phyloP scores from a whole-genome alignment of 345 rosid species.

The Firmiana major region DNA sequence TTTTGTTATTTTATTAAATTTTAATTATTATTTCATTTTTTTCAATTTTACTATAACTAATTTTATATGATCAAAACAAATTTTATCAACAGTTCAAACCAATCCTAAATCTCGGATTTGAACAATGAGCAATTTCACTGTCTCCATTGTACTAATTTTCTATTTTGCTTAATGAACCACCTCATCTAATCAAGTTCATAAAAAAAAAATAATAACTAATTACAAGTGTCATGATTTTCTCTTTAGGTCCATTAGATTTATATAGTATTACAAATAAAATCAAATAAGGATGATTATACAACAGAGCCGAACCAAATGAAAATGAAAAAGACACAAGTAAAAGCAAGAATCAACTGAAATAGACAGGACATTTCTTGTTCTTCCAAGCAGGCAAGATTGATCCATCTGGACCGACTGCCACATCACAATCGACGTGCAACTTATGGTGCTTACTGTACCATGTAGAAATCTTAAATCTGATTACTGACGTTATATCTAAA shows the following conservation, averaged over 20 bases:
- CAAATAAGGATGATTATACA: not conserved
- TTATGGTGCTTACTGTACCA: slow-evolving; percentile 62
- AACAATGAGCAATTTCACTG: no score
- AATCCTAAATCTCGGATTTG: no score
- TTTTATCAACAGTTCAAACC: no score
- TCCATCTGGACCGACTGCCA: slow-evolving; percentile 67
- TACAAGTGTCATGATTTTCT: not conserved
- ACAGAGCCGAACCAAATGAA: not conserved
- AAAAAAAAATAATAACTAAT: no score
- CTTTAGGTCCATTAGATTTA: no score
- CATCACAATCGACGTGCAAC: slow-evolving; percentile 60
- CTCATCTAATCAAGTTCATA: not conserved
- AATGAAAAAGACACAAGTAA: not conserved
- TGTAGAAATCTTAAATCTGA: slow-evolving; percentile 63
- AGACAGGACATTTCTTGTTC: slow-evolving; percentile 65
- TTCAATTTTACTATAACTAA: no score
- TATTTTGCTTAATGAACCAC: not conserved
- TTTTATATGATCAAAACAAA: no score
- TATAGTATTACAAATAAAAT: not conserved
- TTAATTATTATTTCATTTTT: no score
- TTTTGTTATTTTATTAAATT: no score
- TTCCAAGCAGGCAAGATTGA: slow-evolving; percentile 38
- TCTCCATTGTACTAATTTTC: not conserved
- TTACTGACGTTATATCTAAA: slow-evolving; percentile 47
- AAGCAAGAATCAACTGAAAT: slow-evolving; percentile 50